Conservation (phyloP, 2,329 filamentous ascomycete species). For the Colletotrichum filicis region DNA sequence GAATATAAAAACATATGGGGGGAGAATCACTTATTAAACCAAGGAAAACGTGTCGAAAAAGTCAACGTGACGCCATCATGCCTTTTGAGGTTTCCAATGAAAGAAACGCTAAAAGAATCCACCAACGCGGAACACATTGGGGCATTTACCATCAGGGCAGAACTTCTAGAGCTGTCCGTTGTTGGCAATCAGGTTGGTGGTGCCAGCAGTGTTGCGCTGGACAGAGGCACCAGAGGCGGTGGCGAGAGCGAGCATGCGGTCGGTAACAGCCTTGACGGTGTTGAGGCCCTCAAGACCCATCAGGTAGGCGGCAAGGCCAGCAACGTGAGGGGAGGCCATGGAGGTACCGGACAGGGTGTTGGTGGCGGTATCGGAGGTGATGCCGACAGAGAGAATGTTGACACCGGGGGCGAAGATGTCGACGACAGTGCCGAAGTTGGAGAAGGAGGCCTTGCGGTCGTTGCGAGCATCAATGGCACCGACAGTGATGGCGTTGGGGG, state of each 20-base stretch:
- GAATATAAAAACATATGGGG: constrained; percentile 11
- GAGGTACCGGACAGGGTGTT: constrained; percentile 64
- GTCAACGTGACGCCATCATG: constrained; percentile 16
- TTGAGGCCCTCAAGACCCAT: constrained; percentile 65
- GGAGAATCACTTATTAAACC: constrained; percentile 23
- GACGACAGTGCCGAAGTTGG: constrained; percentile 66
- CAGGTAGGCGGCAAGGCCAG: constrained; percentile 75
- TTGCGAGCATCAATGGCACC: constrained; percentile 65
- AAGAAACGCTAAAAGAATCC: neutral
- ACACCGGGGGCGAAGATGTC: constrained; percentile 69
- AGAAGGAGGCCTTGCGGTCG: constrained; percentile 63
- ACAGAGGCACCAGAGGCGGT: constrained; percentile 56
- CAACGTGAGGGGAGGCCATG: constrained; percentile 76
- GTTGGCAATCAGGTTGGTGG: constrained; percentile 66
- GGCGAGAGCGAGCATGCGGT: constrained; percentile 65
- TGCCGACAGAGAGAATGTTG: constrained; percentile 62
- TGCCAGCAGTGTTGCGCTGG: constrained; percentile 52
- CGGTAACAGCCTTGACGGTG: constrained; percentile 54
- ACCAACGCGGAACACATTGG: no score
- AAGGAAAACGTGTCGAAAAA: constrained; percentile 10
- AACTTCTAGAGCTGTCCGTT: constrained; percentile 55
- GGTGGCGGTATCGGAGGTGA: constrained; percentile 57
- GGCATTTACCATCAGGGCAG: neutral
- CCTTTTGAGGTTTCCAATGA: neutral
- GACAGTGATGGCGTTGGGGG: constrained; percentile 67